Evolutionary conservation across 1,284 basidiomycete species (phyloP).

Genomic region (Gomphus bonarii): DNA sequence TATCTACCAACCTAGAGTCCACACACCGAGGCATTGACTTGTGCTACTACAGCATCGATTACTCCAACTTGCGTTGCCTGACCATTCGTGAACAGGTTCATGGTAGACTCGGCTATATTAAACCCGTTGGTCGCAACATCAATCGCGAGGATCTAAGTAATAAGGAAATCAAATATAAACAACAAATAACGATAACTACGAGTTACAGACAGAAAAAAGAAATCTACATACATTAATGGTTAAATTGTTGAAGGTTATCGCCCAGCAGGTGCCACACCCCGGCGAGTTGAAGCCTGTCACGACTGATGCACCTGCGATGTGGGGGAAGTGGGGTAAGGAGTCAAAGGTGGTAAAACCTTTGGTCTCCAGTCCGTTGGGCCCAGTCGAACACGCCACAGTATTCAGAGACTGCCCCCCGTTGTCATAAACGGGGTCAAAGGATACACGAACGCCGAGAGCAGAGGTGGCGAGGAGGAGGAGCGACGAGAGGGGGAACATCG

Average conservation of each 20-base stretch:
- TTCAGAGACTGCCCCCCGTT: slow-evolving; percentile 23
- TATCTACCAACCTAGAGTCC: not conserved
- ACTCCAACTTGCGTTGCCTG: slow-evolving; percentile 19
- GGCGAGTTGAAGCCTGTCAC: slow-evolving; percentile 34
- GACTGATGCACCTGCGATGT: slow-evolving; percentile 33
- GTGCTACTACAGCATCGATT: slow-evolving; percentile 15
- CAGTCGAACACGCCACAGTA: slow-evolving; percentile 42
- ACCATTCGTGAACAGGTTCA: slow-evolving; percentile 22
- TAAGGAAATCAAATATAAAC: not conserved
- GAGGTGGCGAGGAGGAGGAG: not conserved
- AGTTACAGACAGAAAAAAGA: not conserved
- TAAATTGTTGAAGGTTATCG: slow-evolving; percentile 29
- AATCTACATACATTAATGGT: slow-evolving; percentile 20
- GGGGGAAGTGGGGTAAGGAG: slow-evolving; percentile 30
- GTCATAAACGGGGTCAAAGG: slow-evolving; percentile 35
- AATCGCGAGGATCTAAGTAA: slow-evolving; percentile 20
- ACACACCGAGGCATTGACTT: slow-evolving; percentile 14
- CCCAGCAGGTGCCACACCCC: slow-evolving; percentile 41
- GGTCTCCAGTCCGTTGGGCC: slow-evolving; percentile 31
- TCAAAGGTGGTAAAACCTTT: slow-evolving; percentile 30
- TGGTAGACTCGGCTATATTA: slow-evolving; percentile 23
- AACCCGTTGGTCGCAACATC: slow-evolving; percentile 24
- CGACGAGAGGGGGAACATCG: not conserved
- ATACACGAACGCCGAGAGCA: slow-evolving; percentile 18
- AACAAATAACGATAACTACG: not conserved